These are phyloP conservation scores for Dioszegia crocea DNA, from an alignment of 768 basidiomycete genomes.

Conservation along the genomic window DNA sequence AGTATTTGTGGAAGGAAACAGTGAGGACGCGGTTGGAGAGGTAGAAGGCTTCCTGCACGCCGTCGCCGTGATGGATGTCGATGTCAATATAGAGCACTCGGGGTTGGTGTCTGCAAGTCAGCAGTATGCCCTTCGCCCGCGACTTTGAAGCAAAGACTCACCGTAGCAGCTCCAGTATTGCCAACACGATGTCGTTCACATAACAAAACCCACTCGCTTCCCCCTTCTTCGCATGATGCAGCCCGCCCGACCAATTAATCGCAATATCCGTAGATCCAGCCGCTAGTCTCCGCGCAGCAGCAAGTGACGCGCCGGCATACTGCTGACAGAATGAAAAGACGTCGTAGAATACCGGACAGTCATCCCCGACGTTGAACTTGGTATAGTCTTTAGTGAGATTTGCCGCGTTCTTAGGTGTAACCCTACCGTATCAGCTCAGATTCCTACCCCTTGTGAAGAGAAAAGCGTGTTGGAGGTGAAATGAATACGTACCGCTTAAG, in stretches of 20 bases:
- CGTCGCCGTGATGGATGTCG: slow-evolving; percentile 98
- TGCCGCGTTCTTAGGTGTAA: slow-evolving; percentile 65
- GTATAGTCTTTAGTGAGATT: slow-evolving; percentile 53
- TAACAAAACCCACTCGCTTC: slow-evolving; percentile 99
- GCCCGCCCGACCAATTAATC: slow-evolving; percentile 97
- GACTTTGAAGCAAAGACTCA: slow-evolving; percentile 41
- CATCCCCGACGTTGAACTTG: slow-evolving; percentile 87
- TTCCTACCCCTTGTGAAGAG: no score
- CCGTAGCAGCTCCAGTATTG: slow-evolving; percentile 86
- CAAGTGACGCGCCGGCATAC: slow-evolving; percentile 88
- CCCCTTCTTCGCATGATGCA: slow-evolving; percentile 96
- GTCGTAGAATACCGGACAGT: slow-evolving; percentile 92
- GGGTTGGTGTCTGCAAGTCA: slow-evolving; percentile 67
- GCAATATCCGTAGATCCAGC: slow-evolving; percentile 88
- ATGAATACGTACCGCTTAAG: slow-evolving; percentile 65
- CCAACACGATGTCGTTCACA: slow-evolving; percentile 92
- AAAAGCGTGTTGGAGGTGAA: no score
- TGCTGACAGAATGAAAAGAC: slow-evolving; percentile 91
- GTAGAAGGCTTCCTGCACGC: slow-evolving; percentile 96
- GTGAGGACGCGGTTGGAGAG: slow-evolving; percentile 98
- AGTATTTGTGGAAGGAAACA: slow-evolving; percentile 98
- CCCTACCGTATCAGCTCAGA: slow-evolving; percentile 56
- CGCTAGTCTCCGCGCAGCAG: slow-evolving; percentile 81
- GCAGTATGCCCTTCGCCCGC: background rate
- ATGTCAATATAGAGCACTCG: slow-evolving; percentile 98